Conservation (phyloP, 176 grass and related monocot genomes). For the Thalia dealbata region DNA sequence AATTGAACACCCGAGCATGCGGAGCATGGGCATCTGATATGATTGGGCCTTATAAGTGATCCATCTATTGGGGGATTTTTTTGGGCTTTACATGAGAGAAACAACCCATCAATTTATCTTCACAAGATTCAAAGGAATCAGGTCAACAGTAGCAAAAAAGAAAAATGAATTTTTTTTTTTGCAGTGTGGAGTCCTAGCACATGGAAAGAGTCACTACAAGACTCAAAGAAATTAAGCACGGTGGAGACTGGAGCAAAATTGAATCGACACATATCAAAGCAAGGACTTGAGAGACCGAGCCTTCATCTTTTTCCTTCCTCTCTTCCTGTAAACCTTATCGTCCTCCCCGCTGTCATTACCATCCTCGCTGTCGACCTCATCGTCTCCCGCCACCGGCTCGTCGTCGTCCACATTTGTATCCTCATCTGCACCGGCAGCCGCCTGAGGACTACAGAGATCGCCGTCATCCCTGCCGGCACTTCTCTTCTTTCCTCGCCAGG, state of each 20-base stretch:
- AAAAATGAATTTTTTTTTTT: too few species aligned
- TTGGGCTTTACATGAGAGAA: too few species aligned
- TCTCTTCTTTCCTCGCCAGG: conserved; percentile 7
- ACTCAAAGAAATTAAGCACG: background rate
- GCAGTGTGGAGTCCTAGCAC: background rate
- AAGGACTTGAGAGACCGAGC: conserved; percentile 7
- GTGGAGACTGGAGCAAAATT: background rate
- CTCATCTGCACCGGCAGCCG: background rate
- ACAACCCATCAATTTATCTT: too few species aligned
- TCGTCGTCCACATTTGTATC: background rate
- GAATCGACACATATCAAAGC: background rate
- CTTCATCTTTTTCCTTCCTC: background rate
- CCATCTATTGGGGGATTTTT: too few species aligned
- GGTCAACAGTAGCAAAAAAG: background rate
- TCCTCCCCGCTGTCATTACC: background rate
- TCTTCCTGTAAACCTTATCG: background rate
- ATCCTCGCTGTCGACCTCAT: background rate
- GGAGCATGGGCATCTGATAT: too few species aligned
- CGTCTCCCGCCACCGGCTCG: background rate
- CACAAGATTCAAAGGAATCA: background rate
- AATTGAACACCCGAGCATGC: too few species aligned
- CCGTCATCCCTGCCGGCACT: background rate
- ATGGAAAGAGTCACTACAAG: background rate
- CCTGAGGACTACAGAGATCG: background rate
- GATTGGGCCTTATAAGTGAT: too few species aligned